Evolutionary conservation across 179 eudicot species (phyloP).

Genomic region (Beta macrorhiza): DNA sequence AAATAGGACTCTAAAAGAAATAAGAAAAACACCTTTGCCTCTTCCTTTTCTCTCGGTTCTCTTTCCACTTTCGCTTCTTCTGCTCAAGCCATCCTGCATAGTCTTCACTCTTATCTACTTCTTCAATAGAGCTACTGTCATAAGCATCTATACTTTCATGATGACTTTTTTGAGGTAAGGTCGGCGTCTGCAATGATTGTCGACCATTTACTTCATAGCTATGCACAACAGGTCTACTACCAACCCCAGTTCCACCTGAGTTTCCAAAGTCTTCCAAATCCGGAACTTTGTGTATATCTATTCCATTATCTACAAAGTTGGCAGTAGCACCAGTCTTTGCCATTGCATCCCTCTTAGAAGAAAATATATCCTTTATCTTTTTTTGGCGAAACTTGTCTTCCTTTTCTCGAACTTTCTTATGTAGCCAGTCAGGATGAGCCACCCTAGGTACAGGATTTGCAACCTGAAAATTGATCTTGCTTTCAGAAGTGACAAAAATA

Average conservation of each 20-base stretch:
- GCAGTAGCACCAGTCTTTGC: conserved; percentile 32
- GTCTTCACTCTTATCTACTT: conserved; percentile 64
- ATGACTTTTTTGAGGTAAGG: conserved; percentile 31
- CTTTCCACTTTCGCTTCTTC: conserved; percentile 95
- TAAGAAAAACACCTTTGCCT: conserved; percentile 57
- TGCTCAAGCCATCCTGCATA: conserved; percentile 89
- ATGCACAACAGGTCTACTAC: conserved; percentile 64
- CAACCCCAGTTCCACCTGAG: conserved; percentile 38
- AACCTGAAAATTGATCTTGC: conserved; percentile 48
- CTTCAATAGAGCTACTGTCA: conserved; percentile 33
- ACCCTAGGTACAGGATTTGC: conserved; percentile 98
- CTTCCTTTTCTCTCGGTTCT: conserved; percentile 67
- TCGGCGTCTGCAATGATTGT: conserved; percentile 30
- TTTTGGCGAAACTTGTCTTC: conserved; percentile 92
- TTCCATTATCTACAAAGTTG: conserved; percentile 24
- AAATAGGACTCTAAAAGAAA: conserved; percentile 1
- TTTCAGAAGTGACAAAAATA: conserved; percentile 24
- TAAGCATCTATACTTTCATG: conserved; percentile 32
- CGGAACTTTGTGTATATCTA: conserved; percentile 38
- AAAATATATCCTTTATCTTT: conserved; percentile 79
- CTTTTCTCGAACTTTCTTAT: conserved; percentile 92
- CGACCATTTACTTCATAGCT: conserved; percentile 47
- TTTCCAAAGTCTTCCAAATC: conserved; percentile 85
- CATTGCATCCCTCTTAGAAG: conserved; percentile 38
- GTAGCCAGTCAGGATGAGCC: conserved; percentile 97